A percentile compares a stretch with the other conserved stretches of the same genome.
These are phyloP conservation scores for Sporothrix variecibatus DNA, from an alignment of 2,329 filamentous ascomycete species.

Conservation along the genomic window DNA sequence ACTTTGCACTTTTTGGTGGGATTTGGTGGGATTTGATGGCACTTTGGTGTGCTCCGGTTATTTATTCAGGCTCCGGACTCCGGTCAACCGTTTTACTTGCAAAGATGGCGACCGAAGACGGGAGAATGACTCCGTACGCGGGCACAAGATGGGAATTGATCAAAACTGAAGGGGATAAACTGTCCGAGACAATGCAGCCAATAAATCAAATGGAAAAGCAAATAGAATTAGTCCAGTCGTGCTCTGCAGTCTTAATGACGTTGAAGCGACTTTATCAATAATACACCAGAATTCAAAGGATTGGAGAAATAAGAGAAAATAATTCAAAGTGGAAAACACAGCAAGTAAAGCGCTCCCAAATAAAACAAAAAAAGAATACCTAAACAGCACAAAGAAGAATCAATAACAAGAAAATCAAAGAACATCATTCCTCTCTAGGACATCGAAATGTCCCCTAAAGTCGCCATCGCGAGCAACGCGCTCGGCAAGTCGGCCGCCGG, in stretches of 20 bases:
- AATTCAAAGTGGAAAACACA: background rate
- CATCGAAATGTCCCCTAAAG: background rate
- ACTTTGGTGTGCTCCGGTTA: background rate
- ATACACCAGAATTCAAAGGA: background rate
- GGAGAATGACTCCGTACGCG: background rate
- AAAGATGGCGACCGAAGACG: background rate
- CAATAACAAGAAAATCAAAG: background rate
- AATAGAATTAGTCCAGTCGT: too few species aligned
- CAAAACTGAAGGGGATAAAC: background rate
- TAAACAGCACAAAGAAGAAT: background rate
- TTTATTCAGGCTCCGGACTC: slow-evolving; percentile 8
- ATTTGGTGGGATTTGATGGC: background rate
- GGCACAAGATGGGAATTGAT: background rate
- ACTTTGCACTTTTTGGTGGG: background rate
- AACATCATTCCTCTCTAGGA: background rate
- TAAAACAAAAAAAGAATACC: background rate
- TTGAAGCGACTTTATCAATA: background rate
- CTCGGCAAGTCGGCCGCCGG: slow-evolving; percentile 13
- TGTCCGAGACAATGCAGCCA: too few species aligned
- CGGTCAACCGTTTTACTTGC: background rate
- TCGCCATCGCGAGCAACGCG: slow-evolving; percentile 8
- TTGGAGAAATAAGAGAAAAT: background rate
- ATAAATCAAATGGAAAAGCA: background rate
- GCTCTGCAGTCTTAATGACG: background rate
- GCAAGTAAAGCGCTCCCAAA: too few species aligned